Conservation (phyloP, 2,329 filamentous ascomycete species). For the Falciphora oryzae region DNA sequence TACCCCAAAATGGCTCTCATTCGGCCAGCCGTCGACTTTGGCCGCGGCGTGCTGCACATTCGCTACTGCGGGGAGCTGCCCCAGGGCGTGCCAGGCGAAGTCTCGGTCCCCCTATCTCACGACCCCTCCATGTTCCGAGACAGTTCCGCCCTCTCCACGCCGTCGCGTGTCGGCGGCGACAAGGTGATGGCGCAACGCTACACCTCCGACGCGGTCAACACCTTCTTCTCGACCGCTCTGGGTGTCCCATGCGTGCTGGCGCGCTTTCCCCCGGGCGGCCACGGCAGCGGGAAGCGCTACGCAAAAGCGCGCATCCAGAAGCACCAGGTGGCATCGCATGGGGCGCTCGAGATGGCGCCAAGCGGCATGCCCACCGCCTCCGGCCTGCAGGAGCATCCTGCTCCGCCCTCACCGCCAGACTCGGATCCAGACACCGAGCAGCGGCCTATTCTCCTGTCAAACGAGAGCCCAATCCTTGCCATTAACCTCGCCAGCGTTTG, state of each 20-base stretch:
- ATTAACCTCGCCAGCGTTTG: constrained; percentile 77
- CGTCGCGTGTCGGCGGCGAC: constrained; percentile 78
- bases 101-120: constrained; percentile 59
- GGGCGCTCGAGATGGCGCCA: neutral
- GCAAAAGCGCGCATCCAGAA: constrained; percentile 65
- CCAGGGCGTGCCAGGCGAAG: constrained; percentile 25
- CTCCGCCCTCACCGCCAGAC: neutral
- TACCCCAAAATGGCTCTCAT: constrained; percentile 85
- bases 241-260: constrained; percentile 78
- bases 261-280: constrained; percentile 67
- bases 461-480: constrained; percentile 88
- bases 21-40: constrained; percentile 67
- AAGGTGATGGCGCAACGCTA: constrained; percentile 67
- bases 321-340: constrained; percentile 37
- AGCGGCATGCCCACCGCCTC: constrained; percentile 36
- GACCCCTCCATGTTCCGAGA: constrained; percentile 53
- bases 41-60: constrained; percentile 59
- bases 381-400: neutral
- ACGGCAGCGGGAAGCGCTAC: constrained; percentile 52
- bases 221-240: constrained; percentile 72
- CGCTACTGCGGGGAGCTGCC: constrained; percentile 34
- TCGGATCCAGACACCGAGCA: constrained; percentile 19
- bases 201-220: constrained; percentile 55
- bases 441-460: constrained; percentile 70
- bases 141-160: neutral